These are phyloP conservation scores for Dalbergia cultrata DNA, from an alignment of 306 rosid genomes.

Conservation along the genomic window DNA sequence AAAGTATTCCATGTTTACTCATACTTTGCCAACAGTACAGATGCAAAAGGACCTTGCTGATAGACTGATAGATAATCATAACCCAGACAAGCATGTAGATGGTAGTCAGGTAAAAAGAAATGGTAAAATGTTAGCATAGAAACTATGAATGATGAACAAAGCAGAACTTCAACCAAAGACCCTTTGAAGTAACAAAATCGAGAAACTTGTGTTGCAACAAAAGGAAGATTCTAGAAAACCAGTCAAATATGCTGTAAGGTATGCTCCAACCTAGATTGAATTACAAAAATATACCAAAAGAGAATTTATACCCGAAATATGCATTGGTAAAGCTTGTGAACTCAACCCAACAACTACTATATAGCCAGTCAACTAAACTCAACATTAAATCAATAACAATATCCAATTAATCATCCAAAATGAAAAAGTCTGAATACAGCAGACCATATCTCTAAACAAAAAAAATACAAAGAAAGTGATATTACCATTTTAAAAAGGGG, in stretches of 20 bases:
- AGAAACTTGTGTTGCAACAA: background rate
- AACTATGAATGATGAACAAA: conserved; percentile 20
- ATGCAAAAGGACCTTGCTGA: background rate
- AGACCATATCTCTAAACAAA: conserved; percentile 13
- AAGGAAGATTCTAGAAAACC: background rate
- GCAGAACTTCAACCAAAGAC: conserved; percentile 8
- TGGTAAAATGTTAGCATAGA: background rate
- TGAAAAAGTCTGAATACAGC: conserved; percentile 26
- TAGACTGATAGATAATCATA: background rate
- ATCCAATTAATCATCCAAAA: conserved; percentile 20
- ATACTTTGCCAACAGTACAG: conserved; percentile 26
- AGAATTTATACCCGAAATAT: conserved; percentile 24
- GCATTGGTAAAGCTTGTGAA: conserved; percentile 20
- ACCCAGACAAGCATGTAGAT: conserved; percentile 1
- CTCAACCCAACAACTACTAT: conserved; percentile 26
- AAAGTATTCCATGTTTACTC: conserved; percentile 4
- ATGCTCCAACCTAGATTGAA: conserved; percentile 19
- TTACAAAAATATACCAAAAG: conserved; percentile 18
- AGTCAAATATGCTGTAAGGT: conserved; percentile 32
- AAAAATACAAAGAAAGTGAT: conserved; percentile 46
- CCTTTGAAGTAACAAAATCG: conserved; percentile 22
- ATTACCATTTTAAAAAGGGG: conserved; percentile 80
- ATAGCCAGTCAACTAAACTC: conserved; percentile 32
- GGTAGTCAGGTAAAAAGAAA: conserved; percentile 8
- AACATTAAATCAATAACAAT: conserved; percentile 23